These are phyloP conservation scores for Penicillium sp. DNA, from an alignment of 2,329 filamentous ascomycete species.

Conservation along the genomic window DNA sequence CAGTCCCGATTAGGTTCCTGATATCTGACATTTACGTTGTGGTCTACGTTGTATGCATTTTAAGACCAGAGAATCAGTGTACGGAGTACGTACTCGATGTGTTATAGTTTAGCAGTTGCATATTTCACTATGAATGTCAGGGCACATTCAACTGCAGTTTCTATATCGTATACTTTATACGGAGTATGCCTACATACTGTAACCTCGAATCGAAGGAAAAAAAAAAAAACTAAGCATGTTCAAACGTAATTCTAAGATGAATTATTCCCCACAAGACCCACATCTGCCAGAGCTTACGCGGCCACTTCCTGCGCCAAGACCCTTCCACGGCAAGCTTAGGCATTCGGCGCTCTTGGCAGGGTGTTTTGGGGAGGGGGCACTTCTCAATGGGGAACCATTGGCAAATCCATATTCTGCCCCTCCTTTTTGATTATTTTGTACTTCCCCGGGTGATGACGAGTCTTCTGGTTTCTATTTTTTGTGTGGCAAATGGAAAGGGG, in stretches of 20 bases:
- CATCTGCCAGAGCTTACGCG: constrained; percentile 21
- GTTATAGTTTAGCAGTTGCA: not conserved
- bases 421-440: not conserved
- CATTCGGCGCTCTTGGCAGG: constrained; percentile 24
- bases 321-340: constrained; percentile 24
- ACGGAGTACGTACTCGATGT: not conserved
- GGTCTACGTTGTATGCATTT: not conserved
- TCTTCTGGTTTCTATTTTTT: constrained; percentile 5
- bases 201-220: not conserved
- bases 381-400: not conserved
- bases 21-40: not conserved
- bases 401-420: not conserved
- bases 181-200: not conserved
- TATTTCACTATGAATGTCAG: not conserved
- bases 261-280: constrained; percentile 18
- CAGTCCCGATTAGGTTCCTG: not conserved
- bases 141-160: not conserved
- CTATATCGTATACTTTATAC: not conserved
- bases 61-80: not conserved
- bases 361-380: not conserved
- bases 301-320: constrained; percentile 24
- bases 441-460: constrained; percentile 2
- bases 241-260: not conserved
- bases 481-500: constrained; percentile 11
- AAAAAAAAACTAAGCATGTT: not conserved